These are phyloP conservation scores for Penicillium vulpinum DNA, from an alignment of 2,329 filamentous ascomycete species.

Conservation along the genomic window DNA sequence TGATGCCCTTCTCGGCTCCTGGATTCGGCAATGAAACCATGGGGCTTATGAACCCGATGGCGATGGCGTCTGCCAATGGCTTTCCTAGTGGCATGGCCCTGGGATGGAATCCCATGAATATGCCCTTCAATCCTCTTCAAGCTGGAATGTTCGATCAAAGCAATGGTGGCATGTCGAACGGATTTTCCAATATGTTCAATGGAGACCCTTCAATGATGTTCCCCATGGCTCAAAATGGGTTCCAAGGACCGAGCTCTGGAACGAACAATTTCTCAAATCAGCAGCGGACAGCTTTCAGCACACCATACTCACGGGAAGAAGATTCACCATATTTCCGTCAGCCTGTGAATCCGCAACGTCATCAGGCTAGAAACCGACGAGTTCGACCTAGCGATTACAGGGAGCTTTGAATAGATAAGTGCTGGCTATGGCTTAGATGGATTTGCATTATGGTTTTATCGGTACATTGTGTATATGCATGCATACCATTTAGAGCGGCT, in stretches of 20 bases:
- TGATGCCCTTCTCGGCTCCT: slow-evolving; percentile 37
- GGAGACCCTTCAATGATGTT: slow-evolving; percentile 41
- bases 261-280: slow-evolving; percentile 57
- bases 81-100: slow-evolving; percentile 38
- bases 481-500: slow-evolving; percentile 11
- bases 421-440: not conserved
- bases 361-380: slow-evolving; percentile 76
- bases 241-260: slow-evolving; percentile 29
- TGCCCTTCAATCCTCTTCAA: slow-evolving; percentile 39
- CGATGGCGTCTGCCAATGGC: slow-evolving; percentile 29
- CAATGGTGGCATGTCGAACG: slow-evolving; percentile 34
- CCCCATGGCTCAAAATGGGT: slow-evolving; percentile 35
- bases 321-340: slow-evolving; percentile 94
- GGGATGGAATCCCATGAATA: slow-evolving; percentile 49
- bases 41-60: slow-evolving; percentile 46
- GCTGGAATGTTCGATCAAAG: slow-evolving; percentile 39
- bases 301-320: slow-evolving; percentile 63
- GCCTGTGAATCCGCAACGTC: slow-evolving; percentile 90
- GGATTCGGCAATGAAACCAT: slow-evolving; percentile 34
- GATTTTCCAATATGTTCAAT: slow-evolving; percentile 40
- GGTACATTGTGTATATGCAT: slow-evolving; percentile 7
- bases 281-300: slow-evolving; percentile 55
- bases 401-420: slow-evolving; percentile 59
- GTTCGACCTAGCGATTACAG: slow-evolving; percentile 88
- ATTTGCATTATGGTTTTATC: not conserved